These are phyloP conservation scores for Morella rubra DNA, from an alignment of 306 rosid genomes.

Conservation along the genomic window DNA sequence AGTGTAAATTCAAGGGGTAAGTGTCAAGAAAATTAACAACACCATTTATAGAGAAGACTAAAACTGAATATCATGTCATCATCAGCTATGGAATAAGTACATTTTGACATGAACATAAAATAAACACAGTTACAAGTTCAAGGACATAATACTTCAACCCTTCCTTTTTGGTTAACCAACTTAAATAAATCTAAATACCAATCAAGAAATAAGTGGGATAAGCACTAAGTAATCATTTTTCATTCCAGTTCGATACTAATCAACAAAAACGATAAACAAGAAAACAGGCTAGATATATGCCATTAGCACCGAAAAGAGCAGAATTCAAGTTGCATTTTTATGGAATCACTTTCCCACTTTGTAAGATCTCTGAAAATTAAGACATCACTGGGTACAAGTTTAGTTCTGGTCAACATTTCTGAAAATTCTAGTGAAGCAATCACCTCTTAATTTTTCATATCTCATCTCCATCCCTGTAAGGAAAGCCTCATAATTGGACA, in stretches of 20 bases:
- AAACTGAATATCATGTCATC: not conserved
- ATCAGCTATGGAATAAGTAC: not conserved
- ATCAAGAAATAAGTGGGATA: not conserved
- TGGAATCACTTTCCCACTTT: not conserved
- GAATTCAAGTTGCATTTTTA: conserved; percentile 1
- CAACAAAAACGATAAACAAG: not conserved
- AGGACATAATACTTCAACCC: not conserved
- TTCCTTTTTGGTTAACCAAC: not conserved
- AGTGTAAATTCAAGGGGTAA: conserved; percentile 16
- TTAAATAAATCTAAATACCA: not conserved
- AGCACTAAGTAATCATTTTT: not conserved
- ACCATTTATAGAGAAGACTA: conserved; percentile 1
- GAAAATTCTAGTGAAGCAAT: not conserved
- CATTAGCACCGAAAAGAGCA: not conserved
- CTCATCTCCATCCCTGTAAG: not conserved
- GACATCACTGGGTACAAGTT: not conserved
- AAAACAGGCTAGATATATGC: not conserved
- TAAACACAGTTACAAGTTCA: not conserved
- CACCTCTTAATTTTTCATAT: not conserved
- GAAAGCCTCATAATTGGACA: not conserved
- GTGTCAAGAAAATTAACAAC: conserved; percentile 14
- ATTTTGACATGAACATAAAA: too few species aligned
- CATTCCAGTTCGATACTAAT: not conserved
- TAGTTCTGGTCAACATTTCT: not conserved
- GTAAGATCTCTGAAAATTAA: not conserved